phyloP scores from a whole-genome alignment of 352 stramenopile genomes.

The Lagenidium giganteum region DNA sequence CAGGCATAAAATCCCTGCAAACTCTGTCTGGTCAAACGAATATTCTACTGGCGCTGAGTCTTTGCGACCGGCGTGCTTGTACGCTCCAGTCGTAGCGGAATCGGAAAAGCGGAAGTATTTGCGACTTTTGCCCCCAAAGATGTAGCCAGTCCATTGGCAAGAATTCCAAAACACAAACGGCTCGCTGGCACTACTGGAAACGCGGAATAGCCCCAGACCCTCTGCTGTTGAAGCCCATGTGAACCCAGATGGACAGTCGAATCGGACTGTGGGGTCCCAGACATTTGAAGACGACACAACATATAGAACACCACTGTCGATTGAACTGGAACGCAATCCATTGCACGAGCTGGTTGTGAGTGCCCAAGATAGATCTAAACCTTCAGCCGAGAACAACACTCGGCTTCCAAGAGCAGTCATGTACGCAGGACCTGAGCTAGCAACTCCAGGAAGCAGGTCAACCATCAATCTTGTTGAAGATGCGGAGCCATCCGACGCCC shows the following conservation, averaged over 20 bases:
- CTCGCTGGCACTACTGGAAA: constrained; percentile 12
- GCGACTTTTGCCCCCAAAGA: constrained; percentile 35
- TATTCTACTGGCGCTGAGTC: constrained; percentile 32
- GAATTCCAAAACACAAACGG: constrained; percentile 63
- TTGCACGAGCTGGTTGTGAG: constrained; percentile 31
- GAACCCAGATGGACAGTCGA: constrained; percentile 75
- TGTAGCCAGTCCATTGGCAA: constrained; percentile 68
- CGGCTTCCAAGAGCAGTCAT: constrained; percentile 34
- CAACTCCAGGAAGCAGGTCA: constrained; percentile 52
- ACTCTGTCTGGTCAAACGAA: constrained; percentile 27
- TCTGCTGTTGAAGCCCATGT: constrained; percentile 60
- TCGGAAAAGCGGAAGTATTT: constrained; percentile 76
- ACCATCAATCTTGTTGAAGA: constrained; percentile 38
- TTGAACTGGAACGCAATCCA: constrained; percentile 30
- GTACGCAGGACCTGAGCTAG: constrained; percentile 26
- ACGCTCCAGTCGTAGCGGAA: constrained; percentile 43
- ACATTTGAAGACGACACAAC: constrained; percentile 37
- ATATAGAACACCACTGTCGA: constrained; percentile 39
- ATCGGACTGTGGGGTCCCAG: constrained; percentile 36
- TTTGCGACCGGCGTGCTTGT: constrained; percentile 55
- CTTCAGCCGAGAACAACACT: constrained; percentile 67
- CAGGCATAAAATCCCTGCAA: constrained; percentile 79
- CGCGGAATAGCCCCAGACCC: constrained; percentile 13
- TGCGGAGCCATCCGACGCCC: constrained; percentile 41
- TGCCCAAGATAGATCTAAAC: constrained; percentile 53